Conservation (phyloP, 768 basidiomycete genomes). For the Clavulina sp. region DNA sequence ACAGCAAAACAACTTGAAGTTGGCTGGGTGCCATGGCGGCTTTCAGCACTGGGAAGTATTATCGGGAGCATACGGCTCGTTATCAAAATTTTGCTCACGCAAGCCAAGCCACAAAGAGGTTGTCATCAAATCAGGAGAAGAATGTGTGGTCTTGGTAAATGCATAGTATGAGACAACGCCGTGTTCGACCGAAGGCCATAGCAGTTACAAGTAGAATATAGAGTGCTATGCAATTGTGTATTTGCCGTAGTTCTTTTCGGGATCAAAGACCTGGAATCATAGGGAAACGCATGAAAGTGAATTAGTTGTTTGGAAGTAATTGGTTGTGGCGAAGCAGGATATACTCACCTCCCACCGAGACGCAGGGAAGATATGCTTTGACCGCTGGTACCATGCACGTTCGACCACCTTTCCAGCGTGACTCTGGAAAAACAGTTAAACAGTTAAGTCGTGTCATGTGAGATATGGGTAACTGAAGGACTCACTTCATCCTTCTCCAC, state of each 20-base stretch:
- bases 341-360: constrained; percentile 88
- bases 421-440: constrained; percentile 14
- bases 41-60: too few relatives aligned
- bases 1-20: too few relatives aligned
- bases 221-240: constrained; percentile 48
- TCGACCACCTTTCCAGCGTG: constrained; percentile 99
- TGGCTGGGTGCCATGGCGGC: too few relatives aligned
- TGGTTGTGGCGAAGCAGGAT: not conserved
- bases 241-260: constrained; percentile 83
- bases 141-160: too few relatives aligned
- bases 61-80: too few relatives aligned
- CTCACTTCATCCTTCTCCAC: constrained; percentile 89
- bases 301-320: not conserved
- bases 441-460: not conserved
- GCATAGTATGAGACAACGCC: too few relatives aligned
- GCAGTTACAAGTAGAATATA: not conserved
- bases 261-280: constrained; percentile 66
- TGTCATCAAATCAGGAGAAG: too few relatives aligned
- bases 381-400: constrained; percentile 84
- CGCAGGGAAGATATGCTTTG: constrained; percentile 96
- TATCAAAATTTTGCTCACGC: too few relatives aligned
- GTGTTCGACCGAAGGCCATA: too few relatives aligned
- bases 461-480: not conserved
- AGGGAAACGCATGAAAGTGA: not conserved
- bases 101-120: too few relatives aligned